These are phyloP conservation scores for Aspergillus coremiiformis DNA, from an alignment of 495 filamentous ascomycete genomes.

Conservation along the genomic window DNA sequence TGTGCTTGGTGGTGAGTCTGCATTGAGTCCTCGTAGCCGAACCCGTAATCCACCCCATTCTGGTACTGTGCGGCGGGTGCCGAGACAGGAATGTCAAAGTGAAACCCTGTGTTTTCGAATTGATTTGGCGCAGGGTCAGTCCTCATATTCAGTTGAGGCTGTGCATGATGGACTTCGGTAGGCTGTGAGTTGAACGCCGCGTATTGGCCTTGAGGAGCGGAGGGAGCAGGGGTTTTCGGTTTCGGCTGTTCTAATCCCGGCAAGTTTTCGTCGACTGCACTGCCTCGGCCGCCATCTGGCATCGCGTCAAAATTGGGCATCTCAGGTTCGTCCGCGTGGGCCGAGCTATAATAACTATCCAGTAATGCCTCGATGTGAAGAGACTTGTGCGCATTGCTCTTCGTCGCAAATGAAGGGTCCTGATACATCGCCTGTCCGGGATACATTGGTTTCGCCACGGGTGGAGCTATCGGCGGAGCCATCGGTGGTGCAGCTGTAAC, in stretches of 20 bases:
- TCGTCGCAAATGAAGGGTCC: constrained; percentile 20
- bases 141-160: constrained; percentile 63
- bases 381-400: constrained; percentile 6
- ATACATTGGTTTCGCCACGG: constrained; percentile 20
- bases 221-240: constrained; percentile 16
- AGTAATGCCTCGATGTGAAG: constrained; percentile 27
- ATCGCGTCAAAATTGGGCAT: constrained; percentile 72
- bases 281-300: constrained; percentile 29
- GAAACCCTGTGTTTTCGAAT: constrained; percentile 43
- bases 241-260: constrained; percentile 36
- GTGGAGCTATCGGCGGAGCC: constrained; percentile 10
- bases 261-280: constrained; percentile 46
- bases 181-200: constrained; percentile 31
- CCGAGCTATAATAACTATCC: constrained; percentile 35
- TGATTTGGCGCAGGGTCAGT: constrained; percentile 41
- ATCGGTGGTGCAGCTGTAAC: neutral
- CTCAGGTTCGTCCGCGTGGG: constrained; percentile 41
- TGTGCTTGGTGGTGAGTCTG: constrained; percentile 7
- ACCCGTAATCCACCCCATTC: constrained; percentile 18
- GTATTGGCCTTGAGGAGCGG: constrained; percentile 23
- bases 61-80: constrained; percentile 39
- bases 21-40: constrained; percentile 9
- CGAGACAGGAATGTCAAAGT: constrained; percentile 65
- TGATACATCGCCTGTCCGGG: constrained; percentile 29
- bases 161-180: constrained; percentile 39